Evolutionary conservation across 805 yeast genomes (phyloP), one percentile per base, ranked within the genome.

Genomic region (Hanseniaspora vineae): DNA sequence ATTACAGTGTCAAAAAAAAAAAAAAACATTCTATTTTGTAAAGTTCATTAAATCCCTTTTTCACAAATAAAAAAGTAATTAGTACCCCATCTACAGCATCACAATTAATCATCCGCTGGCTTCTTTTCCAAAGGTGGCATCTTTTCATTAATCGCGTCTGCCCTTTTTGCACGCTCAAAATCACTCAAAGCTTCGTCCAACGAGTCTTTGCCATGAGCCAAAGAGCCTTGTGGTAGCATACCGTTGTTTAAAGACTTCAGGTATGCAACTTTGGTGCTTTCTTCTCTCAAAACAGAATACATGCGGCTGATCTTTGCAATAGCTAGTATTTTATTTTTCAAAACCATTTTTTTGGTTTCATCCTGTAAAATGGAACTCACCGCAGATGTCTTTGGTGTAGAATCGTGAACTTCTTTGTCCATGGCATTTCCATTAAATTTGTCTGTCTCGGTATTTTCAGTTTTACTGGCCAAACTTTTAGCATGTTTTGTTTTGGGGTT

Each of bases 281-380:
- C 96, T 60, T 86, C 88, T 54, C 97, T 75, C 56, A 90, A 71
- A 8, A 89, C 82, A 52, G 80, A 82, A 66, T 84, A 89, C 95
- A 90, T 86, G 49, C 96, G 76, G 20, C 96, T 82, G 54, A 90
- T 86, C 54, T 95, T 77, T n/a, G 97, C 97, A 65, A 90, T 92
- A 13, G 97, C 97, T 57, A 90, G 66, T 46, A 92, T 84, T 71
- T 90, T 90, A 65, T 85, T 88, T 53, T 90, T 76, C 50, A 88
- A 68, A 1, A 86, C 81, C 54, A 75, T 68, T 52, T 73, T 69
- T 55, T 35, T 42, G 13, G 9, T 44, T 64, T 58, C 11, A 65
- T 58, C 14, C 50, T 15, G 32, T 51, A 35, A 15, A 32, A 44
- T 49, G 37, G 37, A 5, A n/a, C 37, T 33, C 18, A 18, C 32